A percentile compares a stretch with the other conserved stretches of the same genome.
Evolutionary conservation across 2,329 filamentous ascomycete species (phyloP).

Genomic region (Paracoccidioides brasiliensis): DNA sequence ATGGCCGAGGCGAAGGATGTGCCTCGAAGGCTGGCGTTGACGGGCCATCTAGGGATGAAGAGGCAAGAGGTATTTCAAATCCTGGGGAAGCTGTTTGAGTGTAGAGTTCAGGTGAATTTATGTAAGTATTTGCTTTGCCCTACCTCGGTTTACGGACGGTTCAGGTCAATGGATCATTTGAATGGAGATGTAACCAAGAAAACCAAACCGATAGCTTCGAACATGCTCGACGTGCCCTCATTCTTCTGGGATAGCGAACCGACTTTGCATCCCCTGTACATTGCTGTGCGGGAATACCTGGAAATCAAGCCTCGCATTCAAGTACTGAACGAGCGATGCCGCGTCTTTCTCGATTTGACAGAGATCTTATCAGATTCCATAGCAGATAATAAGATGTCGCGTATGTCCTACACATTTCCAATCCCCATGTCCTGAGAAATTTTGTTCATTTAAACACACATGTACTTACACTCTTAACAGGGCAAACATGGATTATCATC

Average conservation of each 20-base stretch:
- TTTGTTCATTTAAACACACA: not conserved
- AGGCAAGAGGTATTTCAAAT: constrained; percentile 86
- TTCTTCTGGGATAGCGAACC: constrained; percentile 99
- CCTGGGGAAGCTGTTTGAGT: constrained; percentile 80
- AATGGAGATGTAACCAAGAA: not conserved
- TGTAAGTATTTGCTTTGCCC: constrained; percentile 48
- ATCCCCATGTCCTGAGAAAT: not conserved
- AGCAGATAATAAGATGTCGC: constrained; percentile 87
- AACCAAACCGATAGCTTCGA: constrained; percentile 51
- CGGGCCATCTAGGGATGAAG: constrained; percentile 82
- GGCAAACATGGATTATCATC: constrained; percentile 97
- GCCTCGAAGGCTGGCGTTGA: constrained; percentile 75
- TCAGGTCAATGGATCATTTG: not conserved
- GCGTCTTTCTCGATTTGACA: constrained; percentile 89
- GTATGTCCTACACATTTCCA: constrained; percentile 21
- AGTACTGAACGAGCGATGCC: constrained; percentile 91
- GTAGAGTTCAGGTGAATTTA: constrained; percentile 89
- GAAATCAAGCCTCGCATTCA: constrained; percentile 94
- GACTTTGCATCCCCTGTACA: constrained; percentile 85
- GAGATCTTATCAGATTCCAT: constrained; percentile 90
- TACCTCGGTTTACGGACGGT: not conserved
- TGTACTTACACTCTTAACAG: constrained; percentile 15
- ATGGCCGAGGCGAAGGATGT: constrained; percentile 90
- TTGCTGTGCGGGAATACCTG: constrained; percentile 88
- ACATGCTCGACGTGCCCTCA: constrained; percentile 89